Evolutionary conservation across 495 filamentous ascomycete genomes (phyloP), one percentile per base, ranked within the genome.

Genomic region (Penicillium goetzii): DNA sequence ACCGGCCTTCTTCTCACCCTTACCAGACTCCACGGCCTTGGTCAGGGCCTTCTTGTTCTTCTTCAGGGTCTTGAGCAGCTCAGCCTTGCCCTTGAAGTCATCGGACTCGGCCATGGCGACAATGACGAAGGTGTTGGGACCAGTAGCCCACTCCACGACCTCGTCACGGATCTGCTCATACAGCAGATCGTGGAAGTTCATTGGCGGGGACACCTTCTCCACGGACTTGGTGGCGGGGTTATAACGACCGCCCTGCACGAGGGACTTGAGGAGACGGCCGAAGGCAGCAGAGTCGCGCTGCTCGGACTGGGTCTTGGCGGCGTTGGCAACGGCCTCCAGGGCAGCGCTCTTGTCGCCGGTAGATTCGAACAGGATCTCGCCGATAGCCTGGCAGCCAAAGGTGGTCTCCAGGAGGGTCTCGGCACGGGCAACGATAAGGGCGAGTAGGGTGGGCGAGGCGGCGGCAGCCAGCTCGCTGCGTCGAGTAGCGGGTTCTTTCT

Each of bases 221-320:
- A 96, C 77, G 52, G 81, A 84, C 74, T 90, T 91, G 3, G 82
- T 80, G 36, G 80, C 83, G 25, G 80, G 81, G 76, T 97, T 92
- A 73, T 89, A 99, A 26, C 84, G 86, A 11, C 96, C 95, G 23
- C 95, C 94, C 34, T 89, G 85, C 28, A 97, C 90, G 2, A 99
- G 83, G 0, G 88, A 88, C 77, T 96, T 97, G 63, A 97, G 84
- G 88, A 97, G 90, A 54, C 90, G 87, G n/a, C 92, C 91, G 2
- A 88, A 89, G 59, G 85, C 83, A 3, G 92, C 78, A 0, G 83
- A 83, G 57, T 85, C 82, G 49, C 78, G 71, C 10, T 78, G 70
- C 28, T 83, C 83, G 21, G 89, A 84, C 66, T 91, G 80, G 54
- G 86, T 87, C 54, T 80, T 83, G 17, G 89, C 88, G 9, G 90